Base-by-base conservation (phyloP, 139 green algal species). In the Chlorokybus atmophyticus region DNA sequence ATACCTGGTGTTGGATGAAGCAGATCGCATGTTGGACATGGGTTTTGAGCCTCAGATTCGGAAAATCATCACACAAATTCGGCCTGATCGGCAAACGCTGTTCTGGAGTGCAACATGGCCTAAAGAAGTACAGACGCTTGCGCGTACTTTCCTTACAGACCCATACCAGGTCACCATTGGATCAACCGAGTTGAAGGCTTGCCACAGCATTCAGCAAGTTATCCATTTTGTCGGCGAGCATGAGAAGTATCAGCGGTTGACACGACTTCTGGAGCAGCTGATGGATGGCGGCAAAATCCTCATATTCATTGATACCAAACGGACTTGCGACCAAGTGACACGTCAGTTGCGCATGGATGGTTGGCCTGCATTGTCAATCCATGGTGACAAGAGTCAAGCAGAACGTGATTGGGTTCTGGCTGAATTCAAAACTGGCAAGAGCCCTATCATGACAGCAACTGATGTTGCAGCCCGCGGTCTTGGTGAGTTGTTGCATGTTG, bases 21-120 rank as follows among this genome's bases (percentile, higher is more conserved):
- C 88, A 8, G 88, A 96, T 61, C 80, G 88, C 51, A 97, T 97
- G 89, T 71, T 97, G 52, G 88, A 97, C 65, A 97, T 97, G 89
- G 89, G 89, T 25, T 97, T 97, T 60, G 89, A 97, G 74, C 88
- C 88, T 21, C 88, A 95, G 79, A 88, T 89, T 49, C 76, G 77
- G 14, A 62, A 69, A 24, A 75, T 79, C n/a, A 51, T 74, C 5
- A 21, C 7, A 2, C 60, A 71, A 57, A 71, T 71, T 31, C 63
- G 63, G 24, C 63, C 63, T 30, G 62, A 71, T 17, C 42, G 72
- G 4, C 72, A 79, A 40, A 79, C 68, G 53, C 40, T 78, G 29
- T 59, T 80, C 32, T 80, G 78, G 75, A 68, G 68, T 25, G 73
- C 73, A 23, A 80, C 73, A 19, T 79, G 73, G 73, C 73, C 73